Evolutionary conservation across 345 rosid genomes (phyloP).

Genomic region (Nasturtium officinale): DNA sequence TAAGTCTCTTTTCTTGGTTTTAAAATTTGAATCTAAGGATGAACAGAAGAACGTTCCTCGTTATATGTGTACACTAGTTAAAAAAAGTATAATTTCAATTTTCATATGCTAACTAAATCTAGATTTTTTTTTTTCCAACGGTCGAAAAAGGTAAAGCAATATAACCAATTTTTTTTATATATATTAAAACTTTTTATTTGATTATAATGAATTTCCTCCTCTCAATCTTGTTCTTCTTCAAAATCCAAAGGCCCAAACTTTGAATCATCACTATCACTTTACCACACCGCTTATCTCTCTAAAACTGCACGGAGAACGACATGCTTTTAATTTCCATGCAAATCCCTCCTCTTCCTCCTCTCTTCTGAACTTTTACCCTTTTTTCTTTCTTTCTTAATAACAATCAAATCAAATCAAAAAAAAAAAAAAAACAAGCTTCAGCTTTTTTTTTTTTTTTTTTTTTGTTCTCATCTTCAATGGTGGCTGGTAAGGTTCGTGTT

Average conservation of each 20-base stretch:
- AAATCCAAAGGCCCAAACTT: slow-evolving; percentile 36
- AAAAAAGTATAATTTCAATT: slow-evolving; percentile 37
- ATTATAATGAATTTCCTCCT: neutral
- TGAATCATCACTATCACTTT: slow-evolving; percentile 44
- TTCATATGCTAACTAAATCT: slow-evolving; percentile 15
- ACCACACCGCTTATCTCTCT: slow-evolving; percentile 33
- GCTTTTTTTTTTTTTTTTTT: neutral
- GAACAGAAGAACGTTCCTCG: slow-evolving; percentile 76
- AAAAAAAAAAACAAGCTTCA: too few relatives aligned
- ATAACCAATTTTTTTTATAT: slow-evolving; percentile 14
- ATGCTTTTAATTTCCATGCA: slow-evolving; percentile 45
- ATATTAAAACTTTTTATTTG: too few relatives aligned
- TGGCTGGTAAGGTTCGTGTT: slow-evolving; percentile 77
- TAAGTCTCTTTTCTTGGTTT: slow-evolving; percentile 14
- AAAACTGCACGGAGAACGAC: slow-evolving; percentile 45
- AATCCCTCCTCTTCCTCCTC: slow-evolving; percentile 17
- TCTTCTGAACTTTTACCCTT: slow-evolving; percentile 10
- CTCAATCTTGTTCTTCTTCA: slow-evolving; percentile 16
- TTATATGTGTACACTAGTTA: slow-evolving; percentile 40
- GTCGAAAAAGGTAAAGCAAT: slow-evolving; percentile 34
- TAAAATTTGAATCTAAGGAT: slow-evolving; percentile 38
- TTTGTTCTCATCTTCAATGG: slow-evolving; percentile 56
- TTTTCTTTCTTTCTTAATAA: too few relatives aligned
- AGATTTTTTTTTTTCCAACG: slow-evolving; percentile 44
- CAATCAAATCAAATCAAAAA: too few relatives aligned